Base-by-base conservation (phyloP, 257 asterid species). In the Solanum piurae region DNA sequence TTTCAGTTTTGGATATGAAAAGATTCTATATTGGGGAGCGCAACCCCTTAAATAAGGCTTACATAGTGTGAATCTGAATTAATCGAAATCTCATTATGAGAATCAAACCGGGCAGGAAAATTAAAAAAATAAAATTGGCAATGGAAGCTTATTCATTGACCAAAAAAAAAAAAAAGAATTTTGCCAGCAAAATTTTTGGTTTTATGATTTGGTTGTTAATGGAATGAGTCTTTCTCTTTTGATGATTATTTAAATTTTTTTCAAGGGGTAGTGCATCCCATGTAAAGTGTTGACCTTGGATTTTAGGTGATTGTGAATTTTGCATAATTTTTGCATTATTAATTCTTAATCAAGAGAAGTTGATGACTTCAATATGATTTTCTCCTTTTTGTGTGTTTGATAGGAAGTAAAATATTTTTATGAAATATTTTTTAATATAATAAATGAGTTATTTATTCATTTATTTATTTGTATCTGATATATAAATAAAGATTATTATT, bases 211-310 rank as follows among this genome's bases (percentile, higher is more conserved):
- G 68, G 21, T 72, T 16, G 87, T 12, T 34, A 68, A 40, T n/a
- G 40, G 38, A 85, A 60, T 37, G 58, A 85, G 62, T 31, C 7
- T 66, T 23, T 13, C 2, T 29, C 4, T 46, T 21, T 40, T 64
- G 52, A 44, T 12, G 52, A 44, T 52, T 52, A 14, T 85, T 27
- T 38, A 52, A 52, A 0, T 8, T 62, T 33, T 21, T n/a, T 82
- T 37, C 20, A 25, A 9, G 64, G 55, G 80, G 13, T 85, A 42
- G 87, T 85, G 87, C 82, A 85, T 85, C 40, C 87, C 87, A 85
- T 72, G 79, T 36, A 38, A 44, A 44, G 18, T 36, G 27, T 58
- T 58, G 73, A 55, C 87, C 87, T 9, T 85, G 31, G 79, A 12
- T 34, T 58, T n/a, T 84, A 84, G 34, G 37, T 84, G 86, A 62